Evolutionary conservation across 2,329 filamentous ascomycete species (phyloP).

Genomic region (Aspergillus pseudoterreus): DNA sequence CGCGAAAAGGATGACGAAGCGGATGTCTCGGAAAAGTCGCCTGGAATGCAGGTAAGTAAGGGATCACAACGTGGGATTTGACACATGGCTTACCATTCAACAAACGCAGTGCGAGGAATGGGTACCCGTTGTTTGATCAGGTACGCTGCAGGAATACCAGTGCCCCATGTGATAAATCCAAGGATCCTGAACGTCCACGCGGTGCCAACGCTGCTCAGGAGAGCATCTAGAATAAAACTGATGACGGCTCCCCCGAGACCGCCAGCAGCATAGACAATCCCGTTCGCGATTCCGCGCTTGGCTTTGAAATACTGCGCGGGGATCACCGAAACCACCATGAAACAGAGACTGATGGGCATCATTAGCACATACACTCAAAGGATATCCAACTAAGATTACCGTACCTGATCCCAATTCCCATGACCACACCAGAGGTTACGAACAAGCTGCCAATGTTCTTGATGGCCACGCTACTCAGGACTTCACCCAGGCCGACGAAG

Average conservation of each 20-base stretch:
- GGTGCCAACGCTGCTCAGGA: constrained; percentile 40
- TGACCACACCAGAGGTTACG: constrained; percentile 45
- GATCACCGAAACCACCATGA: constrained; percentile 48
- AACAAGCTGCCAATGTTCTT: constrained; percentile 48
- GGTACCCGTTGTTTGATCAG: constrained; percentile 42
- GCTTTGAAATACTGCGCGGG: constrained; percentile 55
- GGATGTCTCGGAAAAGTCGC: constrained; percentile 51
- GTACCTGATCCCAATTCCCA: constrained; percentile 44
- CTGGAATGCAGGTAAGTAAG: constrained; percentile 20
- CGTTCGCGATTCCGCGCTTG: constrained; percentile 55
- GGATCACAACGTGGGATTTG: too few relatives aligned
- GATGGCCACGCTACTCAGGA: constrained; percentile 47
- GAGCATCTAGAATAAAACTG: constrained; percentile 47
- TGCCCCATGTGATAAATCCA: constrained; percentile 50
- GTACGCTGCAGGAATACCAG: constrained; percentile 54
- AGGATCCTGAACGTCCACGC: constrained; percentile 38
- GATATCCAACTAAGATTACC: background rate
- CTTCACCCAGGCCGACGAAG: constrained; percentile 49
- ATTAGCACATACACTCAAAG: constrained; percentile 12
- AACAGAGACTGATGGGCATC: constrained; percentile 25
- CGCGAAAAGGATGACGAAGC: constrained; percentile 53
- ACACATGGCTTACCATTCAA: constrained; percentile 46
- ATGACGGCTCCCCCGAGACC: constrained; percentile 56
- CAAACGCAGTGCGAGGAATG: constrained; percentile 36
- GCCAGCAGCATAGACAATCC: constrained; percentile 39